Base-by-base conservation (phyloP, 1,284 basidiomycete genomes). In the Leccinum fuscescens region DNA sequence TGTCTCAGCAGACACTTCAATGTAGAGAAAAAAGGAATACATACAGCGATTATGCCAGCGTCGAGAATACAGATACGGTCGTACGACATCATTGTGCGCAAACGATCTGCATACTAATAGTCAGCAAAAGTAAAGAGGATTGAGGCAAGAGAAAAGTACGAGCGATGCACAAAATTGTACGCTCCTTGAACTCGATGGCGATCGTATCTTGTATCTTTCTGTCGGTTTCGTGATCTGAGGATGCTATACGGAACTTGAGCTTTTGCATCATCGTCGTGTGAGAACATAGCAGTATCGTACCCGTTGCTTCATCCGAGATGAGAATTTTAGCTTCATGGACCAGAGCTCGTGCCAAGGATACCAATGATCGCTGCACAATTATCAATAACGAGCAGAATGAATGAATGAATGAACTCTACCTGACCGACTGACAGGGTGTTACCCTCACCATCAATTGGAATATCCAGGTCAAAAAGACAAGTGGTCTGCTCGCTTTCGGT, bases 161-260 rank as follows among this genome's bases (percentile, higher is more conserved):
- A 65, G 89, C 90, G 62, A 94, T 93, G 71, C 89, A 93, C 7
- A 93, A 72, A 56, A 93, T 85, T 0, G 93, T 95, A 56, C 89
- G 85, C 69, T 90, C 86, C 52, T 78, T 77, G 76, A 95, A 95
- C 76, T 94, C 92, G 51, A 80, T 80, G 3, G 89, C 82, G 64
- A 96, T 94, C n/a, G 92, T 94, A 63, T 87, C 81, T 72, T 95
- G 92, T 60, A 95, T 93, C 64, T 89, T 89, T 62, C 84, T 79
- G 74, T 96, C 93, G 0, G 92, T 95, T 72, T 90, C 89, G 63
- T 87, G 92, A 72, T 92, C 89, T 20, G 90, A 87, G 3, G 88
- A 90, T 11, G 90, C 90, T 78, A 66, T 0, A 42, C 57, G 54
- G 46, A 54, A 31, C 9, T 50, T 61, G 24, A 57, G 53, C 49